Evolutionary conservation across 176 grass and related monocot species (phyloP).

Genomic region (Alopecurus myosuroides): DNA sequence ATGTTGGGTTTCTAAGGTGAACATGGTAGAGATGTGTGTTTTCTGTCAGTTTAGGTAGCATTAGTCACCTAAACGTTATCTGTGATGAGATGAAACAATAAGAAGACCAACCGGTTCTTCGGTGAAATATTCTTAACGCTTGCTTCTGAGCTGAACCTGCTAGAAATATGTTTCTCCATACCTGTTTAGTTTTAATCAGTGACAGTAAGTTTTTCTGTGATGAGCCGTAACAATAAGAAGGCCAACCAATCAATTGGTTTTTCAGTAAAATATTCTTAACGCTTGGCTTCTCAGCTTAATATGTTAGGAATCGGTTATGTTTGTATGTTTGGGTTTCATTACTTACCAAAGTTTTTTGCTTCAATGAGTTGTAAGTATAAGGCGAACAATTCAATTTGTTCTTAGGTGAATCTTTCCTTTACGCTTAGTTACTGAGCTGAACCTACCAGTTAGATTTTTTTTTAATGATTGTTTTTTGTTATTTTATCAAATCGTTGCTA

Average conservation of each 20-base stretch:
- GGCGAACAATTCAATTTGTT: no score
- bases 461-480: no score
- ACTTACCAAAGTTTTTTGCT: not conserved
- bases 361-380: no score
- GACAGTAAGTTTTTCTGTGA: conserved; percentile 29
- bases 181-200: not conserved
- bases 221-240: conserved; percentile 65
- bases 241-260: conserved; percentile 40
- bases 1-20: no score
- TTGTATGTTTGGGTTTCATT: not conserved
- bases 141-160: conserved; percentile 66
- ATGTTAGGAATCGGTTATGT: not conserved
- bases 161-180: not conserved
- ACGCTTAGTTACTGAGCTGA: no score
- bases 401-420: no score
- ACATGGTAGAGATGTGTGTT: not conserved
- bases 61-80: not conserved
- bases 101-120: conserved; percentile 46
- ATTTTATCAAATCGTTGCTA: no score
- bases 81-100: conserved; percentile 72
- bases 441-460: no score
- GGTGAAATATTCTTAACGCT: conserved; percentile 69
- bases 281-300: conserved; percentile 88
- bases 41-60: not conserved
- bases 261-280: conserved; percentile 64